Evolutionary conservation across 2,329 filamentous ascomycete species (phyloP).

Genomic region (Neurospora crassa): DNA sequence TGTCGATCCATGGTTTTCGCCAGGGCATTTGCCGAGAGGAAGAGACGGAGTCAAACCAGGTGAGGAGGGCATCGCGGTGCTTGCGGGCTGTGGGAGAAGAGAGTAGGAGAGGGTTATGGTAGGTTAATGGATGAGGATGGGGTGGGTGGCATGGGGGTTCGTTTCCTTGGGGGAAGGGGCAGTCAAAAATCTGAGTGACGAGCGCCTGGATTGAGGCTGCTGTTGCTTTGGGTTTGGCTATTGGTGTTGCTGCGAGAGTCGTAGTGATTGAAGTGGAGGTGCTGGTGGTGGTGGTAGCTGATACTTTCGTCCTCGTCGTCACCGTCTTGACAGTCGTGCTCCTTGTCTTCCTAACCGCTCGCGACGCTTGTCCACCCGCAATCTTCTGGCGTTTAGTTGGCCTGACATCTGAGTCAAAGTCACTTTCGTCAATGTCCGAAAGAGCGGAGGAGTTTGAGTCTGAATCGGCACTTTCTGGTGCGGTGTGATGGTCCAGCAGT

Average conservation of each 20-base stretch:
- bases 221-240: background rate
- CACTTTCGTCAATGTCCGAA: background rate
- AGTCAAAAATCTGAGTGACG: background rate
- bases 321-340: background rate
- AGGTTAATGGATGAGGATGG: conserved; percentile 27
- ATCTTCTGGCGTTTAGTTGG: background rate
- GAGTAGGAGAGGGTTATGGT: conserved; percentile 42
- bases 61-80: conserved; percentile 30
- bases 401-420: background rate
- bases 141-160: background rate
- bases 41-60: conserved; percentile 42
- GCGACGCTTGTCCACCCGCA: rapidly evolving
- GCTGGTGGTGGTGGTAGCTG: background rate
- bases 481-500: background rate
- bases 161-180: background rate
- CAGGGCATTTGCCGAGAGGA: conserved; percentile 45
- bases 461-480: background rate
- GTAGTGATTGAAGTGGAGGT: rapidly evolving
- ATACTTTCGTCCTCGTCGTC: background rate
- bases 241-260: background rate
- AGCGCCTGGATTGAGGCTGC: background rate
- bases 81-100: conserved; percentile 23
- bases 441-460: background rate
- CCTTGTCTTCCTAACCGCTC: background rate
- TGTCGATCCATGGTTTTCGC: conserved; percentile 49